Conservation (phyloP, 1,139 yeast genomes). For the Taphrina betulina region DNA sequence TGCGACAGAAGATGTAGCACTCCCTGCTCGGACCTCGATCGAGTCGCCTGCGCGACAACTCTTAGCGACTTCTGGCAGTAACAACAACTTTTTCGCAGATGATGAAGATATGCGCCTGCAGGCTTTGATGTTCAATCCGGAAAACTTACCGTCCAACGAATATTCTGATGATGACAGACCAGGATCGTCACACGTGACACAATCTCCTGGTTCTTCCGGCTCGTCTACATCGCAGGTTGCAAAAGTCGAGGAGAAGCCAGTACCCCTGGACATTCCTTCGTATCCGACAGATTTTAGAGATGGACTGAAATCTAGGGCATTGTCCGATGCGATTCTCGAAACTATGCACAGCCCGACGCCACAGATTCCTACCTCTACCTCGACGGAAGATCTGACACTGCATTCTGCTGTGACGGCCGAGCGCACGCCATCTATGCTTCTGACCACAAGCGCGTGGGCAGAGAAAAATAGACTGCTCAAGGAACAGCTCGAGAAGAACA, state of each 20-base stretch:
- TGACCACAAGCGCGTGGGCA: conserved; percentile 13
- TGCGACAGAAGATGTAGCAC: too few species aligned
- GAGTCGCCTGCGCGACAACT: too few species aligned
- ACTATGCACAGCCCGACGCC: background rate
- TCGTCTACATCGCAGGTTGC: too few species aligned
- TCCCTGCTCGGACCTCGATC: too few species aligned
- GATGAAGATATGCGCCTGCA: conserved; percentile 4
- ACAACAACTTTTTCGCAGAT: too few species aligned
- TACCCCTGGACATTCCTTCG: background rate
- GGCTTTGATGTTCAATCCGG: conserved; percentile 17
- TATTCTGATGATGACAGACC: background rate
- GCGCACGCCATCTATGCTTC: conserved; percentile 14
- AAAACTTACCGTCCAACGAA: background rate
- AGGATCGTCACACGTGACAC: background rate
- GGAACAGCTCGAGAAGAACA: conserved; percentile 18
- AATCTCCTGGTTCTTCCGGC: background rate
- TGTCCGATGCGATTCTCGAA: conserved; percentile 13
- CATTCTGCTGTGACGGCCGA: background rate
- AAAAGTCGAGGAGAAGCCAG: too few species aligned
- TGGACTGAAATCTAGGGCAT: conserved; percentile 6
- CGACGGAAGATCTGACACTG: background rate
- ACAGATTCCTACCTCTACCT: background rate
- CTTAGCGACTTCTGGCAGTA: too few species aligned
- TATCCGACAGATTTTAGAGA: conserved; percentile 2
- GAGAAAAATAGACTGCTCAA: conserved; percentile 10